Evolutionary conservation across 108 stramenopile species (phyloP), one percentile per base, ranked within the genome.

Genomic region (Nitzschia sp.): DNA sequence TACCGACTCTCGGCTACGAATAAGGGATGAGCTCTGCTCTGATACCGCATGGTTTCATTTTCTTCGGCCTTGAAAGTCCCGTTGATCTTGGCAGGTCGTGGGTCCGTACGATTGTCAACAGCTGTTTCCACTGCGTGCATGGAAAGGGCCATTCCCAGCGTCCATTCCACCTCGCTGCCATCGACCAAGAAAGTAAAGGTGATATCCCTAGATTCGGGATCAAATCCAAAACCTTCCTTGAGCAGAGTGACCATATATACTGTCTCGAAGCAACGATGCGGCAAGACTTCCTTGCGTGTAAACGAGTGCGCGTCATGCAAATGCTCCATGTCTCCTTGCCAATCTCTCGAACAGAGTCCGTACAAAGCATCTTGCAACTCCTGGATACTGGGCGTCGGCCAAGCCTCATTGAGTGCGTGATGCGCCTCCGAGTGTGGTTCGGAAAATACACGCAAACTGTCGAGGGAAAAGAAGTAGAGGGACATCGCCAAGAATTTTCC

Each of bases 401-500:
- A 95, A 21, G 85, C 77, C 20, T 70, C 14, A 41, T 79, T 72
- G 57, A 89, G 57, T 0, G 69, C 77, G 22, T 65, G 70, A 58
- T 89, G 83, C 14, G 83, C 88, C 10, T 83, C 76, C 40, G 82
- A 67, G 44, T 81, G 65, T 14, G 85, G 83, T 55, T 84, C 67
- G 8, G 85, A 83, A 7, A 96, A 69, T 53, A 87, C 89, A 8
- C 95, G 83, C 0, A 96, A 77, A 58, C 95, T 93, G 66, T 96
- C 95, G 51, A 94, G 72, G 15, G 95, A 77, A 63, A 92, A 96
- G 73, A 91, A 96, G 70, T 90, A 96, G 10, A 96, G 75, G 37
- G 86, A 88, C 93, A 96, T 96, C 60, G 91, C 95, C 63, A 90
- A 79, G 70, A 96, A 96, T 59, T 89, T 92, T 40, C 91, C 91